Evolutionary conservation across 192 early-diverging fungal genomes (phyloP).

Genomic region (Pilaira anomala): DNA sequence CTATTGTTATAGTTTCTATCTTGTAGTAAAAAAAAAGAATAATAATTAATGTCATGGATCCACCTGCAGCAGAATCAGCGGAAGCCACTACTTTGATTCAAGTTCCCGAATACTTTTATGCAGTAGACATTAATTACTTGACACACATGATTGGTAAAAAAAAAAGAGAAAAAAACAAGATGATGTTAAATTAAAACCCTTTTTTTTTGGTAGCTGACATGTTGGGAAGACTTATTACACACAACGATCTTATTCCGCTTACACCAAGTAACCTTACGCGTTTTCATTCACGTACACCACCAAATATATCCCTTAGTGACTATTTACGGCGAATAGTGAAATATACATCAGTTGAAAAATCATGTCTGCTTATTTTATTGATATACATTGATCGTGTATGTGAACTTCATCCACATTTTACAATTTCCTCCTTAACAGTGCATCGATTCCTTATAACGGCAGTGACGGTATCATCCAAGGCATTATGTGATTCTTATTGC

Average conservation of each 20-base stretch:
- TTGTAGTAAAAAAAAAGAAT: background rate
- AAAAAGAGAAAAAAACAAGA: background rate
- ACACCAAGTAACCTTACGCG: constrained; percentile 73
- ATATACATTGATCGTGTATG: constrained; percentile 95
- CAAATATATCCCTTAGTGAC: constrained; percentile 81
- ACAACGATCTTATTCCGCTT: constrained; percentile 60
- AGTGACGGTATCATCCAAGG: constrained; percentile 82
- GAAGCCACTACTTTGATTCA: constrained; percentile 10
- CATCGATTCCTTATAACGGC: constrained; percentile 93
- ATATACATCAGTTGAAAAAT: constrained; percentile 86
- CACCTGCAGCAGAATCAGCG: constrained; percentile 6
- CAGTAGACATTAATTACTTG: constrained; percentile 46
- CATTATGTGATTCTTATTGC: constrained; percentile 89
- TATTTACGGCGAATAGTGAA: constrained; percentile 89
- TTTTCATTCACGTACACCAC: constrained; percentile 92
- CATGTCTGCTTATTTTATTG: constrained; percentile 83
- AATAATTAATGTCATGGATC: constrained; percentile 16
- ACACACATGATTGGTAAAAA: constrained; percentile 49
- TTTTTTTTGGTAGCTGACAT: constrained; percentile 48
- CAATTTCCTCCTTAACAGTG: constrained; percentile 89
- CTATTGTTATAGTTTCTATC: background rate
- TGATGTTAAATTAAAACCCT: constrained; percentile 4
- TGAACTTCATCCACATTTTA: constrained; percentile 69
- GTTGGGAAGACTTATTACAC: constrained; percentile 53
- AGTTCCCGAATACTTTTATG: constrained; percentile 47